Percentiles rank a stretch among this genome's conserved stretches.
Evolutionary conservation across 352 stramenopile species (phyloP).

Genomic region (Blastocystis sp.): DNA sequence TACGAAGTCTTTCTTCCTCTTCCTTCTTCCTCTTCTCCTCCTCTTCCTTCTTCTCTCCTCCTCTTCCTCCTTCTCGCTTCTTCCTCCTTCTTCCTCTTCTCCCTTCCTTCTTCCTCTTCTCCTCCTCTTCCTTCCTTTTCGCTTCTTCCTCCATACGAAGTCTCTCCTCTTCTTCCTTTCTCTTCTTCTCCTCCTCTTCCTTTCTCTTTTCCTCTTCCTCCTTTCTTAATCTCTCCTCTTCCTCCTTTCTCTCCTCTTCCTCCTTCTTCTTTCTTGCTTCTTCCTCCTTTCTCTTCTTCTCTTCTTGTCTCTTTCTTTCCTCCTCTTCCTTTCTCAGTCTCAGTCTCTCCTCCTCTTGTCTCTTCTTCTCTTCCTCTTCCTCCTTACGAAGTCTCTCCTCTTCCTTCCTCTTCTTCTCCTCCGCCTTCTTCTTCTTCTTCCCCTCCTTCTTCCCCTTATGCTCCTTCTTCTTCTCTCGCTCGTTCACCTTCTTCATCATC

Average conservation of each 20-base stretch:
- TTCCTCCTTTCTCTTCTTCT: not conserved
- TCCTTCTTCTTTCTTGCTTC: not conserved
- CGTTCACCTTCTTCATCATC: not conserved
- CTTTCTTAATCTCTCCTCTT: not conserved
- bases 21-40: not conserved
- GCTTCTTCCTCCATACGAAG: too few relatives aligned
- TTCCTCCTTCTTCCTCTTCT: not conserved
- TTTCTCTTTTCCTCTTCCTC: not conserved
- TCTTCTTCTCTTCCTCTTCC: not conserved
- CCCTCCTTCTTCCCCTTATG: not conserved
- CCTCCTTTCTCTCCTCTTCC: not conserved
- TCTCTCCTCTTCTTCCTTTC: not conserved
- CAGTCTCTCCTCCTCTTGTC: constrained; percentile 24
- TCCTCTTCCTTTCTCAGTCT: not conserved
- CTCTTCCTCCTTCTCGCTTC: too few relatives aligned
- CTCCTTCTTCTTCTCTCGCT: not conserved
- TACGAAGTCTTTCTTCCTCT: not conserved
- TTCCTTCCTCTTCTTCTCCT: constrained; percentile 27
- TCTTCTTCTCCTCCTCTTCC: not conserved
- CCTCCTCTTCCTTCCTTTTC: not conserved
- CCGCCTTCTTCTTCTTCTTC: not conserved
- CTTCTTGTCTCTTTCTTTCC: not conserved
- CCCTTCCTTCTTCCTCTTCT: not conserved
- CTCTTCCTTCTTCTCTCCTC: not conserved
- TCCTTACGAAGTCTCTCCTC: not conserved